Percentiles rank a stretch among this genome's conserved stretches.
These are phyloP conservation scores for Candida vartiovaarae DNA, from an alignment of 805 yeast species.

Conservation along the genomic window DNA sequence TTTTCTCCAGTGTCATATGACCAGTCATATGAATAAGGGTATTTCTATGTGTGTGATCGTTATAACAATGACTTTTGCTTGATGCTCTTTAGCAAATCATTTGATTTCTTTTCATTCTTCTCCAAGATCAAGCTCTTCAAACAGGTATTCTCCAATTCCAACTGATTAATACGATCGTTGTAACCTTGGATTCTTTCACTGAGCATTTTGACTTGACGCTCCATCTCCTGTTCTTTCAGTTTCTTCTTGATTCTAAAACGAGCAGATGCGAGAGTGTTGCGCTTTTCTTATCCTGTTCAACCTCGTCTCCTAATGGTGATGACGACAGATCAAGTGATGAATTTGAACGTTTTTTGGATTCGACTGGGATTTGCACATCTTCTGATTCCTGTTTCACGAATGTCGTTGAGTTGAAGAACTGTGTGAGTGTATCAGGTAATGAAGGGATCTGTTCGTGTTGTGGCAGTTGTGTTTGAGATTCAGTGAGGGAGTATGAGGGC, in stretches of 20 bases:
- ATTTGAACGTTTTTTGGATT: not conserved
- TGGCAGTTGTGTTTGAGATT: not conserved
- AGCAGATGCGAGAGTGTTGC: constrained; percentile 63
- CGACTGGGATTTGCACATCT: not conserved
- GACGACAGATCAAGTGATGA: not conserved
- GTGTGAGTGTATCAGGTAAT: not conserved
- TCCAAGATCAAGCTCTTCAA: constrained; percentile 47
- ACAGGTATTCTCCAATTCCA: constrained; percentile 58
- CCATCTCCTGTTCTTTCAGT: constrained; percentile 53
- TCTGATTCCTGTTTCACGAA: not conserved
- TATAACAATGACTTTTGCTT: constrained; percentile 21
- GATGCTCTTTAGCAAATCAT: constrained; percentile 31
- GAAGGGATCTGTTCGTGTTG: not conserved
- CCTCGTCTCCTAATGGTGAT: not conserved
- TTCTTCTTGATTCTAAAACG: constrained; percentile 58
- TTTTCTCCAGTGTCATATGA: no score
- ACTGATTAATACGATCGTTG: constrained; percentile 40
- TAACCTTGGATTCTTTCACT: constrained; percentile 38
- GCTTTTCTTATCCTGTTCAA: constrained; percentile 34
- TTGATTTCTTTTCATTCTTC: constrained; percentile 37
- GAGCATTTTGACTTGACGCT: constrained; percentile 35
- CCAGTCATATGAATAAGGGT: no score
- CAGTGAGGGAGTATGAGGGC: not conserved
- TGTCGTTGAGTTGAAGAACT: not conserved
- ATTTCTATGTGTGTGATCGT: no score